A percentile compares a stretch with the other conserved stretches of the same genome.
These are phyloP conservation scores for Canavalia gladiata DNA, from an alignment of 306 rosid species.

Conservation along the genomic window DNA sequence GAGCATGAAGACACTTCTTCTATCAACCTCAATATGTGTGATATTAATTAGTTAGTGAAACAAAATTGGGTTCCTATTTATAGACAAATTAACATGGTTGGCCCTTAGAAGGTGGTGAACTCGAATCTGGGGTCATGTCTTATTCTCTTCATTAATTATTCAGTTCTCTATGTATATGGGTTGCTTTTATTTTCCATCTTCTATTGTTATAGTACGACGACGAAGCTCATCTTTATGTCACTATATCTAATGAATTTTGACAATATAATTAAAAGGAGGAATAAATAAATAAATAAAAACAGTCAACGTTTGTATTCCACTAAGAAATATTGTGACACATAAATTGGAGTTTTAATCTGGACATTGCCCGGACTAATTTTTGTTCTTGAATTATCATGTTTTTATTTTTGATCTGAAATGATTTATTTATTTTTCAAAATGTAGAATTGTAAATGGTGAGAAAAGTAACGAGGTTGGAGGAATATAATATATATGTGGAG, in stretches of 20 bases:
- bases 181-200: slow-evolving; percentile 36
- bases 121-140: slow-evolving; percentile 1
- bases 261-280: neutral
- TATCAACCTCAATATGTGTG: neutral
- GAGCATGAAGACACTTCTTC: slow-evolving; percentile 44
- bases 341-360: too few species aligned
- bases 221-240: neutral
- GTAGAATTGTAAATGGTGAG: too few species aligned
- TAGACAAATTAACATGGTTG: too few species aligned
- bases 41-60: too few species aligned
- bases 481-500: neutral
- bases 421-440: too few species aligned
- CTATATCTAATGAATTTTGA: neutral
- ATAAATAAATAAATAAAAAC: too few species aligned
- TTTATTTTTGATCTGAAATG: too few species aligned
- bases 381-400: too few species aligned
- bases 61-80: too few species aligned
- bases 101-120: neutral
- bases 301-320: neutral
- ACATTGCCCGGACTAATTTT: too few species aligned
- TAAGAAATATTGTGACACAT: too few species aligned
- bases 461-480: too few species aligned
- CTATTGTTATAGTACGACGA: neutral
- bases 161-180: slow-evolving; percentile 20
- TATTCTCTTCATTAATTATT: neutral